Percentiles rank a stretch among this genome's conserved stretches.
Conservation (phyloP, 2,329 filamentous ascomycete species). For the Sphaerostilbella broomeana region DNA sequence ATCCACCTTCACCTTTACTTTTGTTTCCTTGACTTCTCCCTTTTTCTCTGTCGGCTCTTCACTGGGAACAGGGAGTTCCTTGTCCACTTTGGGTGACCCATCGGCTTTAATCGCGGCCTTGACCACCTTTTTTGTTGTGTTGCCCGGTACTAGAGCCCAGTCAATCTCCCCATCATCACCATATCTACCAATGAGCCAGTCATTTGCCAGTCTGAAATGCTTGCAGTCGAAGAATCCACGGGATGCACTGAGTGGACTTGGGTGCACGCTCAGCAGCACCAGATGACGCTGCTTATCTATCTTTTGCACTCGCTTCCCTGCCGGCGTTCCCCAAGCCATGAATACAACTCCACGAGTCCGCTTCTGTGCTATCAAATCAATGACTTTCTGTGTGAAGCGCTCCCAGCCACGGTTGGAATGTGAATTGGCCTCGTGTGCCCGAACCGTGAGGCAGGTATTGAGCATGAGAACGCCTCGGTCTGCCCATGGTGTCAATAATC, state of each 20-base stretch:
- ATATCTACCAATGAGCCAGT: slow-evolving; percentile 75
- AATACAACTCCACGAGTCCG: slow-evolving; percentile 82
- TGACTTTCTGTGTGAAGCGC: slow-evolving; percentile 81
- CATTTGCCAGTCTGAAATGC: slow-evolving; percentile 76
- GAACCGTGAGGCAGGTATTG: slow-evolving; percentile 92
- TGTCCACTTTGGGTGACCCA: slow-evolving; percentile 23
- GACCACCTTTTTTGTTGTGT: slow-evolving; percentile 25
- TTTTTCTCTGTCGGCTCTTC: slow-evolving; percentile 17
- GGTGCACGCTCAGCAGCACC: slow-evolving; percentile 82
- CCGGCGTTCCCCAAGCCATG: slow-evolving; percentile 85
- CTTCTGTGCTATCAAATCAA: slow-evolving; percentile 76
- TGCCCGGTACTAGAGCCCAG: slow-evolving; percentile 58
- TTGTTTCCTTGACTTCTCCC: slow-evolving; percentile 10
- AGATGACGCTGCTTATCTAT: slow-evolving; percentile 69
- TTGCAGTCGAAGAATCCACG: slow-evolving; percentile 77
- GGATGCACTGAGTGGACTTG: slow-evolving; percentile 81
- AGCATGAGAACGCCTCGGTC: slow-evolving; percentile 87
- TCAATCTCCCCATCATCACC: slow-evolving; percentile 76
- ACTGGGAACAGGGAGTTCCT: too few species aligned
- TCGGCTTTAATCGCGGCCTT: slow-evolving; percentile 21
- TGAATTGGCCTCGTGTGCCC: slow-evolving; percentile 78
- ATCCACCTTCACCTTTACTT: slow-evolving; percentile 11
- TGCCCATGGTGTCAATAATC: slow-evolving; percentile 87
- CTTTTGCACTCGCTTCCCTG: slow-evolving; percentile 68
- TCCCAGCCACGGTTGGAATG: slow-evolving; percentile 91